Evolutionary conservation across 371 early-diverging fungal species (phyloP).

Genomic region (Parasitella parasitica): DNA sequence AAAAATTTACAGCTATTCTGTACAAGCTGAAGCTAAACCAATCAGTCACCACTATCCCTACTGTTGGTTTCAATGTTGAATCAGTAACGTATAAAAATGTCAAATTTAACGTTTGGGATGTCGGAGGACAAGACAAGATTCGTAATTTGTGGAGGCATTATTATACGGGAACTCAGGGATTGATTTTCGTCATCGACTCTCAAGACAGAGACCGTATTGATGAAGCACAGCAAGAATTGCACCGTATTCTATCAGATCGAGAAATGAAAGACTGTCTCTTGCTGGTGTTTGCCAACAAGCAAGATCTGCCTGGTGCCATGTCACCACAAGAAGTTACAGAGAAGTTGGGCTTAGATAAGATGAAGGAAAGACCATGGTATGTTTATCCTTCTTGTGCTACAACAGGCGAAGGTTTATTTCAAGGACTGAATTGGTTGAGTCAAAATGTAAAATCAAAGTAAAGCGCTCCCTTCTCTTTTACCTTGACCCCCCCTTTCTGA

Average conservation of each 20-base stretch:
- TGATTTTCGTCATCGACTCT: constrained; percentile 86
- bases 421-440: constrained; percentile 87
- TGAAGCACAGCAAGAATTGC: constrained; percentile 81
- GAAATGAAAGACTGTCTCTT: constrained; percentile 83
- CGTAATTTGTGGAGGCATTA: constrained; percentile 89
- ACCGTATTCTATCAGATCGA: constrained; percentile 75
- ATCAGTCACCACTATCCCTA: constrained; percentile 85
- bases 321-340: constrained; percentile 80
- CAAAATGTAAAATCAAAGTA: constrained; percentile 72
- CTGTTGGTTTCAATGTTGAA: constrained; percentile 88
- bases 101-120: constrained; percentile 89
- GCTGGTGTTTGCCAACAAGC: constrained; percentile 87
- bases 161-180: constrained; percentile 83
- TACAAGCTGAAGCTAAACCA: constrained; percentile 87
- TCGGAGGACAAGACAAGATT: constrained; percentile 90
- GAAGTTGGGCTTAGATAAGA: constrained; percentile 70
- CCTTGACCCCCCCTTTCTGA: not conserved
- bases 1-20: constrained; percentile 66
- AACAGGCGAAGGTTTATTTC: constrained; percentile 86
- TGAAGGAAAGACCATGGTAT: constrained; percentile 82
- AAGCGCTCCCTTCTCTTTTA: not conserved
- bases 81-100: constrained; percentile 88
- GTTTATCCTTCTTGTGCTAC: constrained; percentile 85
- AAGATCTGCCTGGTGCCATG: constrained; percentile 81
- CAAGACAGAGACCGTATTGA: constrained; percentile 82